Base-by-base conservation (phyloP, 2,329 filamentous ascomycete species). In the Delphinella strobiligena region DNA sequence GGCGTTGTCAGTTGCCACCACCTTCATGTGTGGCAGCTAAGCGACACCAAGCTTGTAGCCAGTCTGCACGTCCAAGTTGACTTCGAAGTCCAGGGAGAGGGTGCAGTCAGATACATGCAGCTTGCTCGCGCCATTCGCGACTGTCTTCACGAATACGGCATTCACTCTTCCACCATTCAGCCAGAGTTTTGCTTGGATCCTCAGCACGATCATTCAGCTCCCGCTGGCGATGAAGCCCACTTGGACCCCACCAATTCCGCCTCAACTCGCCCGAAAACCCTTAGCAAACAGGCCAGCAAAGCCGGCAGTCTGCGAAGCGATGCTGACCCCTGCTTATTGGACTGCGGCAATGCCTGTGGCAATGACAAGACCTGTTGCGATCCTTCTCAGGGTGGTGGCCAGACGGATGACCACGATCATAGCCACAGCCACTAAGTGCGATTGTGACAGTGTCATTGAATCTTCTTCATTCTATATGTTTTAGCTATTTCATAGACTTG, bases 121-220 rank as follows among this genome's bases (percentile, higher is more conserved):
- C 73, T 98, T 30, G 86, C 89, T 15, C 78, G 77, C 43, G 78
- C 82, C 41, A 83, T 93, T 14, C 75, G 88, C 35, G 80, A 80
- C 54, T 98, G 91, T 54, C 76, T 98, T 3, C 91, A 98, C 60
- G 88, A 78, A 27, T 95, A 93, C 52, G 89, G 91, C 41, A 96
- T 98, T 48, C 91, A 98, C 66, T 93, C 84, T 29, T 89, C 87
- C 27, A 98, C 91, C 10, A 96, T 98, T 51, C 91, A 98, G 61
- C 91, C 91, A 4, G 91, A 98, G 60, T 98, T 68, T 54, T 64
- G 64, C 49, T 56, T 67, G 17, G 58, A 69, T 41, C 54, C 56
- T 4, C 59, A 58, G 14, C 62, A 67, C 46, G 60, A 63, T 43
- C 64, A 68, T 45, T 53, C 59, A 3, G 54, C 52, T 15, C 51